Evolutionary conservation across 495 filamentous ascomycete species (phyloP).

Genomic region (Tirmania nivea): DNA sequence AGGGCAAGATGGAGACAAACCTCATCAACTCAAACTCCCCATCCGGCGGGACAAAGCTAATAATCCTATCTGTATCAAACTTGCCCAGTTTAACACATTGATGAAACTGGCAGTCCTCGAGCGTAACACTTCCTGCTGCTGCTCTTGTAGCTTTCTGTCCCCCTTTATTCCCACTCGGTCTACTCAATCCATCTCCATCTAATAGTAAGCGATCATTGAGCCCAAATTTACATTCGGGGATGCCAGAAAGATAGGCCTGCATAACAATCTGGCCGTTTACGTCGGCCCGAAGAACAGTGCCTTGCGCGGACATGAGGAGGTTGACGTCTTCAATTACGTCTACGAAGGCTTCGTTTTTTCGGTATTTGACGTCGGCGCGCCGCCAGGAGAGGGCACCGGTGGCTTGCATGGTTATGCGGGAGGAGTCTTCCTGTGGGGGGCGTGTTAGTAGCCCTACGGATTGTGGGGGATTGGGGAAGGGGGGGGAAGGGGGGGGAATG

Average conservation of each 20-base stretch:
- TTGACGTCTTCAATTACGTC: conserved; percentile 99
- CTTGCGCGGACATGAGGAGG: conserved; percentile 89
- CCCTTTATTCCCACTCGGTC: conserved; percentile 46
- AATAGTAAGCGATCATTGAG: conserved; percentile 89
- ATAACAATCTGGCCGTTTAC: conserved; percentile 97
- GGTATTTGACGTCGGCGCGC: conserved; percentile 90
- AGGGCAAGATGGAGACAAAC: no score
- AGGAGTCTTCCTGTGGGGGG: conserved; percentile 46
- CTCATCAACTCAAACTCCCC: conserved; percentile 99
- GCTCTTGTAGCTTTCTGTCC: conserved; percentile 80
- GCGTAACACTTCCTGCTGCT: conserved; percentile 81
- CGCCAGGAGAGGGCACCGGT: conserved; percentile 95
- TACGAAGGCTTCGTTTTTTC: conserved; percentile 98
- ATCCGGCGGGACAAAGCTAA: conserved; percentile 92
- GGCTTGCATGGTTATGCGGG: conserved; percentile 96
- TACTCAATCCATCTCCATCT: conserved; percentile 47
- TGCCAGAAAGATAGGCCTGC: conserved; percentile 92
- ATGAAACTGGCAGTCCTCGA: conserved; percentile 98
- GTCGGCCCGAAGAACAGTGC: conserved; percentile 86
- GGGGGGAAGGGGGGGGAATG: background rate
- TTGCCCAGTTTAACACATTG: conserved; percentile 96
- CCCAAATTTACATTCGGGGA: conserved; percentile 97
- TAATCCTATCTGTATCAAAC: conserved; percentile 93
- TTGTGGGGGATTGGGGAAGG: background rate
- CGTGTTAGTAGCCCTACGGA: conserved; percentile 7